Evolutionary conservation across 148 eudicot genomes (phyloP), one percentile per base, ranked within the genome.

Genomic region (Cornus controversa): DNA sequence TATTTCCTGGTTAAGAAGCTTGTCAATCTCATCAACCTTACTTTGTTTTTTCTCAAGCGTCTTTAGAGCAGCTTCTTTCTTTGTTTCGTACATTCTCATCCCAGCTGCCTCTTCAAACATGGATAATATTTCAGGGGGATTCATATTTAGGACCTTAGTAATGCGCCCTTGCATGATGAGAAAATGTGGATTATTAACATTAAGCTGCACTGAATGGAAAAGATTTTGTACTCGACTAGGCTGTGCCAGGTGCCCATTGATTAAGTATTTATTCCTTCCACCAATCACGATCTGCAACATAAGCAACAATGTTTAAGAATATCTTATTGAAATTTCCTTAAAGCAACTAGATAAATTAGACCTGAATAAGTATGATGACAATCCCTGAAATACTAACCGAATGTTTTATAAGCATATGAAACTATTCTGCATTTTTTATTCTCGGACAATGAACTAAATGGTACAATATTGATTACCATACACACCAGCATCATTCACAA

Each of bases 61-160:
- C 82, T 93, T 96, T 25, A 96, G 71, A 72, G 99, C 99, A 80
- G 90, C 81, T 84, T 96, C 99, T 86, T 96, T 96, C 90, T 96
- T 96, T 54, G 96, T 93, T 83, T 96, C 99, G 63, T 96, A 96
- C 99, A 96, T 96, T 86, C 99, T 96, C 47, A 98, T 96, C 76
- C 99, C 99, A 79, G 99, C 97, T 75, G 99, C 99, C 83, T 96
- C 99, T 85, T 96, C 99, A 62, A 96, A 95, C 99, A 96, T 96
- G 24, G 99, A 96, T 81, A 96, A 87, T 57, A 93, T 96, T 87
- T 96, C 99, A 60, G 99, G 99, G 80, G 98, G 98, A 85, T 96
- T 96, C 99, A 96, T 96, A 82, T 96, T 96, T 67, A 96, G 84
- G 65, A 96, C 99, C 80, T 96, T 96, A 37, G 99, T 96, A 71